Percentiles rank a stretch among this genome's conserved stretches.
Evolutionary conservation across 164 flowering plant species (phyloP).

Genomic region (Aristolochia californica): DNA sequence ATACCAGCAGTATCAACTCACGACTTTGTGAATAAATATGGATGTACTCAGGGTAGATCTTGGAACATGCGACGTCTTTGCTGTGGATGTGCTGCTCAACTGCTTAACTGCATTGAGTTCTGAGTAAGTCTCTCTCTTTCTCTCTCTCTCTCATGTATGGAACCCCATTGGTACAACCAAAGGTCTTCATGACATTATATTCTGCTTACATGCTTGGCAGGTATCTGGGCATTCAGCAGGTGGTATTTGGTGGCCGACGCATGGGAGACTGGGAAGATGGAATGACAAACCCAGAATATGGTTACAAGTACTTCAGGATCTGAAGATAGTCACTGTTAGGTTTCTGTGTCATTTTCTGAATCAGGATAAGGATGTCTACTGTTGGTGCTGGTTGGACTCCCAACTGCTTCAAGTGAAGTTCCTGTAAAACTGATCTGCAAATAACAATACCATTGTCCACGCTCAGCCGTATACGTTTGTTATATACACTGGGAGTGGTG

Average conservation of each 20-base stretch:
- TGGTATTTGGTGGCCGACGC: slow-evolving; percentile 68
- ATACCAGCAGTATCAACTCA: not conserved
- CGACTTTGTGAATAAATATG: not conserved
- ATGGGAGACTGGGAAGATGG: slow-evolving; percentile 97
- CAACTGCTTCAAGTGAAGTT: too few species aligned
- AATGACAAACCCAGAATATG: slow-evolving; percentile 61
- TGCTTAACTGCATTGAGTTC: slow-evolving; percentile 80
- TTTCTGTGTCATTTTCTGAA: not conserved
- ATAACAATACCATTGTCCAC: too few species aligned
- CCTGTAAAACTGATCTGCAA: too few species aligned
- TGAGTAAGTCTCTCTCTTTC: slow-evolving; percentile 28
- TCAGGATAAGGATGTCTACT: too few species aligned
- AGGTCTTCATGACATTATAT: too few species aligned
- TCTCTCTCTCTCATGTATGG: not conserved
- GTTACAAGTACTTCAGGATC: slow-evolving; percentile 77
- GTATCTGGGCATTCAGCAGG: slow-evolving; percentile 75
- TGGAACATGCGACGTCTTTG: slow-evolving; percentile 77
- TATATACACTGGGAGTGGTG: too few species aligned
- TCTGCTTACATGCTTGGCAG: slow-evolving; percentile 20
- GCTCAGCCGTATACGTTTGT: too few species aligned
- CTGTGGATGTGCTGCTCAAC: slow-evolving; percentile 86
- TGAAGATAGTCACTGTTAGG: slow-evolving; percentile 13
- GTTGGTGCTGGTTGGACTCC: too few species aligned
- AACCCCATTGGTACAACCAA: too few species aligned
- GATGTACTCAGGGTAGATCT: slow-evolving; percentile 78